Evolutionary conservation across 345 rosid genomes (phyloP), one percentile per base, ranked within the genome.

Genomic region (Trapa incisa): DNA sequence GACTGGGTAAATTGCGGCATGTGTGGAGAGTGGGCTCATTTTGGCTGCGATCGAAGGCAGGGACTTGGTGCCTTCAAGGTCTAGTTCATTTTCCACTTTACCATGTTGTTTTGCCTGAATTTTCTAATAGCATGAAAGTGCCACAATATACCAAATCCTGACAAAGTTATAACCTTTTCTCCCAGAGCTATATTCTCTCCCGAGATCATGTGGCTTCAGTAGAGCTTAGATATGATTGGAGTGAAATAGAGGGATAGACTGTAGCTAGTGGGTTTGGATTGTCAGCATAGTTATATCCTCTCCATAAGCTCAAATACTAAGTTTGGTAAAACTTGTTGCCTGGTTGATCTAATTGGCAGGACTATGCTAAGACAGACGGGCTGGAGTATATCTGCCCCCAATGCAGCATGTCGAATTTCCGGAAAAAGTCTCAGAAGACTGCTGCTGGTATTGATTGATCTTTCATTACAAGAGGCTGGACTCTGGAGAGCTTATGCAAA

Each of bases 1-100:
- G 97, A 94, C 71, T 91, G 99, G 99, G 99, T 94, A 65, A 94
- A 94, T 75, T 94, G 99, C 73, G 96, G 97, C 74, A 85, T 89
- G 62, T 94, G 99, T 41, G 99, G 96, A 10, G 99, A 94, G 73
- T 91, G 99, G 99, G 99, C 99, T 16, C 99, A 94, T 78, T 94
- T 94, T 68, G 97, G 99, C 74, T 91, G 99, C 79, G 99, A 94
- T 71, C 78, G 96, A 80, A 87, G 97, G 74, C 96, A 90, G 62
- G 97, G 99, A 35, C 99, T 91, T 11, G 99, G 97, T 50, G 97
- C 99, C 76, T 94, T 94, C 60, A 94, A 94, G 93, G 99, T 91
- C 78, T 13, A 50, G 38, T 63, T 68, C 36, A 4, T 13, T 62
- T 38, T 1, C 32, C 29, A 0, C 43, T 42, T n/a, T 54, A 32